Evolutionary conservation across 345 rosid genomes (phyloP).

Genomic region (Ailanthus altissimus): DNA sequence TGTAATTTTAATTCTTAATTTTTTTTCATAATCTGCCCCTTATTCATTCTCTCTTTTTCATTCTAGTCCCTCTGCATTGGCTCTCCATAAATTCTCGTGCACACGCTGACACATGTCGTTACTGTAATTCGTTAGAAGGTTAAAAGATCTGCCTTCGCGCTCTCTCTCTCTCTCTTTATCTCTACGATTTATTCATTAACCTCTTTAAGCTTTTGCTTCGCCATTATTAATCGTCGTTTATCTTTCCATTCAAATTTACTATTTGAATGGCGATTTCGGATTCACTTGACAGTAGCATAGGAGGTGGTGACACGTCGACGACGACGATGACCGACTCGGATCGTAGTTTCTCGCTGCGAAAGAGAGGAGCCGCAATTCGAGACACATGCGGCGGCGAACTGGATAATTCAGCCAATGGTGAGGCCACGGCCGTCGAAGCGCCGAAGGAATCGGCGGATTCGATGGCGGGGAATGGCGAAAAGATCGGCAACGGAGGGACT

Average conservation of each 20-base stretch:
- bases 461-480: conserved; percentile 23
- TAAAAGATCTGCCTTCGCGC: no score
- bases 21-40: no score
- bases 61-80: background rate
- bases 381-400: conserved; percentile 9
- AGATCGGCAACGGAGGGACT: conserved; percentile 29
- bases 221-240: background rate
- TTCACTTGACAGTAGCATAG: conserved; percentile 22
- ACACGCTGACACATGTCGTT: background rate
- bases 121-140: background rate
- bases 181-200: background rate
- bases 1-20: no score
- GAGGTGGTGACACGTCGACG: conserved; percentile 22
- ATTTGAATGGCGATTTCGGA: conserved; percentile 45
- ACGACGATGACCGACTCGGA: conserved; percentile 35
- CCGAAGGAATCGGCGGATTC: conserved; percentile 36
- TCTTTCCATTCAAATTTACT: no score
- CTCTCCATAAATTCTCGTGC: background rate
- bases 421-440: conserved; percentile 16
- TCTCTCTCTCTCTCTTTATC: background rate
- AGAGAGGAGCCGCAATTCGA: conserved; percentile 36
- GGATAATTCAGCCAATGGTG: conserved; percentile 19
- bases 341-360: conserved; percentile 45
- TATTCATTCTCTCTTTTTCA: no score
- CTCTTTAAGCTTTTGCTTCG: background rate